Base-by-base conservation (phyloP, 371 early-diverging fungal genomes). In the Mucor plumbeus region DNA sequence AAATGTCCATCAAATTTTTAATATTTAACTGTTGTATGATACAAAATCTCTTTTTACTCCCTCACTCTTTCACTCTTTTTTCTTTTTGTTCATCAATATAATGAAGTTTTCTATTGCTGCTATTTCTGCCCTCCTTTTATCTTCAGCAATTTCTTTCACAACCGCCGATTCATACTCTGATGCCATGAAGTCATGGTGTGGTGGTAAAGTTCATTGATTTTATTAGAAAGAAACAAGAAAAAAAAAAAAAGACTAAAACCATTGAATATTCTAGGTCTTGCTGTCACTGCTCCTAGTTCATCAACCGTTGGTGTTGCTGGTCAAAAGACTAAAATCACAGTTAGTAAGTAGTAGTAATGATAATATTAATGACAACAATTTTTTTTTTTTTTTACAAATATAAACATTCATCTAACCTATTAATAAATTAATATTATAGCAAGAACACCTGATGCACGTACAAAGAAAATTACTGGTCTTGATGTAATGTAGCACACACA, bases 71-170 rank as follows among this genome's bases (percentile, higher is more conserved):
- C 43, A 55, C 34, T 36, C 35, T 44, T 47, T 55, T 39, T 44
- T 60, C 54, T 21, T 55, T 14, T 44, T 21, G 35, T 43, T 67
- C 34, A 53, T 33, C 41, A 19, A 39, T 21, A 83, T 83, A 26
- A 26, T 26, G 83, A 83, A 80, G 71, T 73, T 83, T 67, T 83
- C 80, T 65, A 66, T 80, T 71, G 74, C 79, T 55, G 76, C 83
- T 36, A 63, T 77, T 26, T 78, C 83, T 55, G 76, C 79, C 40
- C 63, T 83, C 44, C 33, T 74, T 35, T 63, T 82, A 21, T 64
- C 75, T 34, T 43, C 75, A 26, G 75, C 79, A 44, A 54, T 70
- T 65, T 59, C 75, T 39, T 56, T 74, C 44, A 69, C 72, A n/a
- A 48, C 69, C 15, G 83, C 77, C 59, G 83, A 83, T 58, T 70